Evolutionary conservation across 208 protist species (phyloP).

Genomic region (Zelonia costaricensis): DNA sequence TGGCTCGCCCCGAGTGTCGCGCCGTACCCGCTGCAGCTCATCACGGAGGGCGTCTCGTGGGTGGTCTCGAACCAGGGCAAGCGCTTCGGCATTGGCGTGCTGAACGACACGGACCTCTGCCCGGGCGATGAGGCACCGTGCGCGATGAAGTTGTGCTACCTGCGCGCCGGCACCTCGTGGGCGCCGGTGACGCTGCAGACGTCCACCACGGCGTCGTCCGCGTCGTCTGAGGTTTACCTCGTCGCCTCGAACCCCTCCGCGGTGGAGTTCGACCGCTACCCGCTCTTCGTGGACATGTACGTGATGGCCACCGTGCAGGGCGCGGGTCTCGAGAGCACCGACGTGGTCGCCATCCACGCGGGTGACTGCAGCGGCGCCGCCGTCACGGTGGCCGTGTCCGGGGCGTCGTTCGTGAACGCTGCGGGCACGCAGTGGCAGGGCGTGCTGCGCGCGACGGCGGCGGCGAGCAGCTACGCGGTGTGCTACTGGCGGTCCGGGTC

Average conservation of each 20-base stretch:
- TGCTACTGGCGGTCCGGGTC: slow-evolving; percentile 71
- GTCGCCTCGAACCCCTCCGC: slow-evolving; percentile 70
- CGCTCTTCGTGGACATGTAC: slow-evolving; percentile 73
- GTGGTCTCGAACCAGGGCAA: slow-evolving; percentile 57
- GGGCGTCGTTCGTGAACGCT: slow-evolving; percentile 22
- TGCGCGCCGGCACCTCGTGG: slow-evolving; percentile 68
- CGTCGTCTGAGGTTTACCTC: slow-evolving; percentile 31
- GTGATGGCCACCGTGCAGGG: slow-evolving; percentile 81
- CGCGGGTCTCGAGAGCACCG: slow-evolving; percentile 35
- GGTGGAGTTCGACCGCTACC: slow-evolving; percentile 68
- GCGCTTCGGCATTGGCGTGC: slow-evolving; percentile 68
- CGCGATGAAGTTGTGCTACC: slow-evolving; percentile 85
- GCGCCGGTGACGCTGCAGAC: slow-evolving; percentile 54
- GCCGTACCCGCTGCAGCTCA: slow-evolving; percentile 52
- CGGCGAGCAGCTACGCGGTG: slow-evolving; percentile 40
- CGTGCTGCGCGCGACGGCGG: slow-evolving; percentile 65
- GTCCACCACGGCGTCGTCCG: slow-evolving; percentile 4
- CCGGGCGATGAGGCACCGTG: slow-evolving; percentile 43
- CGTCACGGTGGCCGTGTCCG: slow-evolving; percentile 38
- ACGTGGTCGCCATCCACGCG: slow-evolving; percentile 48
- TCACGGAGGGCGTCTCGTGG: slow-evolving; percentile 56
- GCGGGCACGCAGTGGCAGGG: slow-evolving; percentile 58
- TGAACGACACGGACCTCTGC: slow-evolving; percentile 60
- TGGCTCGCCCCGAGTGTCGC: slow-evolving; percentile 70
- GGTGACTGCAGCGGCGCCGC: slow-evolving; percentile 40